Percentiles rank a stretch among this genome's conserved stretches.
These are phyloP conservation scores for Penicillium soppii DNA, from an alignment of 495 filamentous ascomycete genomes.

Conservation along the genomic window DNA sequence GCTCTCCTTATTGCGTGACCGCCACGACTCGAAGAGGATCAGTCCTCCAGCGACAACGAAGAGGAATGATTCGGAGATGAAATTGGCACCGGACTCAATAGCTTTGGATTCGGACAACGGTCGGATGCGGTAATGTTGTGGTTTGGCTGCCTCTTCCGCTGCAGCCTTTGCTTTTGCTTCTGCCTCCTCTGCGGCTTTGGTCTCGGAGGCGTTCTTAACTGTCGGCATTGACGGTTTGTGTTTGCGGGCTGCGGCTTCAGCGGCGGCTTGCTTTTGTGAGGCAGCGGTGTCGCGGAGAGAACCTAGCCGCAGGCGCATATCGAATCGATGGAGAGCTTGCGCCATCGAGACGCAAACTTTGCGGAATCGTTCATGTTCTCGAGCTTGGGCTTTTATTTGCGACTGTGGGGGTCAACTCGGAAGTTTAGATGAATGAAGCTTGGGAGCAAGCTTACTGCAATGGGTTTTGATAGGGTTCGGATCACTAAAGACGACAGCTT, in stretches of 20 bases:
- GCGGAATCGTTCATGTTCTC: slow-evolving; percentile 90
- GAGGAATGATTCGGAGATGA: slow-evolving; percentile 88
- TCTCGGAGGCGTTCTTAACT: slow-evolving; percentile 75
- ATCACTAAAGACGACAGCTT: slow-evolving; percentile 69
- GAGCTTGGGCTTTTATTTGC: slow-evolving; percentile 89
- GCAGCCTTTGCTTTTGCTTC: slow-evolving; percentile 50
- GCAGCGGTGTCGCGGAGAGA: slow-evolving; percentile 75
- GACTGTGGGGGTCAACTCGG: slow-evolving; percentile 62
- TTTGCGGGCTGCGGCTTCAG: slow-evolving; percentile 48
- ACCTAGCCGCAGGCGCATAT: slow-evolving; percentile 89
- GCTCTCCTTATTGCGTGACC: slow-evolving; percentile 73
- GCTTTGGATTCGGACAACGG: slow-evolving; percentile 89
- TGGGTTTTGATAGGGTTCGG: slow-evolving; percentile 69
- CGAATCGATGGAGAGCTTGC: slow-evolving; percentile 83
- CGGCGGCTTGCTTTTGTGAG: slow-evolving; percentile 50
- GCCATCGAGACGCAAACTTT: slow-evolving; percentile 70
- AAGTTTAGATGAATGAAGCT: slow-evolving; percentile 36
- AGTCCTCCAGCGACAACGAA: slow-evolving; percentile 75
- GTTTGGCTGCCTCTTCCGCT: slow-evolving; percentile 46
- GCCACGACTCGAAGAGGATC: slow-evolving; percentile 79
- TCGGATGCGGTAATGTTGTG: slow-evolving; percentile 56
- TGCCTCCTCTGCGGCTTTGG: slow-evolving; percentile 59
- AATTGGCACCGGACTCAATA: slow-evolving; percentile 93
- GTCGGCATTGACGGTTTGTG: slow-evolving; percentile 72
- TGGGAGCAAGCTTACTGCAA: slow-evolving; percentile 54